Percentiles rank a stretch among this genome's conserved stretches.
Conservation (phyloP, 2,329 filamentous ascomycete genomes). For the Alternaria arborescens region DNA sequence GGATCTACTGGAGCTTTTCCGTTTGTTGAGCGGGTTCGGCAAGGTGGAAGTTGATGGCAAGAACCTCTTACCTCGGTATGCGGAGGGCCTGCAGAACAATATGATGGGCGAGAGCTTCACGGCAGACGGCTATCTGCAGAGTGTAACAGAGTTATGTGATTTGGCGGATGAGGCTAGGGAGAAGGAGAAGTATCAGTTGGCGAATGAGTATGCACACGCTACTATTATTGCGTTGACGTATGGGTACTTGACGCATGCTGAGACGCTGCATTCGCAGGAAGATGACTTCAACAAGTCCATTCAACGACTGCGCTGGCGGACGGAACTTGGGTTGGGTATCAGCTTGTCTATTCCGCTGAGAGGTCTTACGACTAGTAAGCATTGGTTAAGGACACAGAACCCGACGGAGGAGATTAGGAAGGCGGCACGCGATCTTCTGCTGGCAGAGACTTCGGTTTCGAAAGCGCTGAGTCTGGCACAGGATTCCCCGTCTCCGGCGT, state of each 20-base stretch:
- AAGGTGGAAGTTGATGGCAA: constrained; percentile 26
- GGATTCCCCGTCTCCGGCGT: constrained; percentile 35
- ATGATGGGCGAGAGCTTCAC: constrained; percentile 29
- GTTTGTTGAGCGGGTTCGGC: constrained; percentile 35
- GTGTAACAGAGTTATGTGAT: constrained; percentile 29
- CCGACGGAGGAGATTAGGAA: background rate
- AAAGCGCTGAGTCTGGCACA: constrained; percentile 38
- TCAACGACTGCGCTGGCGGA: constrained; percentile 43
- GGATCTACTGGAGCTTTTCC: constrained; percentile 45
- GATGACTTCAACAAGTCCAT: constrained; percentile 31
- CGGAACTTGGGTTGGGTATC: constrained; percentile 36
- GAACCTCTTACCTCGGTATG: constrained; percentile 37
- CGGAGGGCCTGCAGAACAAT: constrained; percentile 28
- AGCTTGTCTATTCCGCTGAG: constrained; percentile 28
- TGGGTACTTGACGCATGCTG: constrained; percentile 42
- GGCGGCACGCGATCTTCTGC: constrained; percentile 29
- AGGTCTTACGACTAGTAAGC: constrained; percentile 8
- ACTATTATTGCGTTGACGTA: constrained; percentile 44
- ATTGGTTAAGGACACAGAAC: constrained; percentile 22
- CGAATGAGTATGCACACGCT: constrained; percentile 35
- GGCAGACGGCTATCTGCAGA: constrained; percentile 28
- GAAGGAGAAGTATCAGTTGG: constrained; percentile 23
- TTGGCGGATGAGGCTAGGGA: constrained; percentile 29
- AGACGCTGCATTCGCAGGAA: constrained; percentile 34
- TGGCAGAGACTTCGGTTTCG: constrained; percentile 35